phyloP scores from a whole-genome alignment of 1,284 basidiomycete genomes.

The Cutaneotrichosporon sp. region DNA sequence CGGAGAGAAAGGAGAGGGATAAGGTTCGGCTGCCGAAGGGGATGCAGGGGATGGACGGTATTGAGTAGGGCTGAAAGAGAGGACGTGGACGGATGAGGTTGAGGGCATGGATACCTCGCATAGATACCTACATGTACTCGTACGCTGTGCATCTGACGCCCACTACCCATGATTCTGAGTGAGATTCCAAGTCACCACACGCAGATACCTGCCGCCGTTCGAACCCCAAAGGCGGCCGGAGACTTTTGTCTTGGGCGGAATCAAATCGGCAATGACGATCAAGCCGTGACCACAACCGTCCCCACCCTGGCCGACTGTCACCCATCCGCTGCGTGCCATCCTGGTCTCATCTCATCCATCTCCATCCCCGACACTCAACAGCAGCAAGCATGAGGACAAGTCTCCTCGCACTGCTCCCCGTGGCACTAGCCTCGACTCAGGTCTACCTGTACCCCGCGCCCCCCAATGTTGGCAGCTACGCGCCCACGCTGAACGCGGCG shows the following conservation, averaged over 20 bases:
- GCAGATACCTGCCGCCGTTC: no score
- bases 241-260: not conserved
- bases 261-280: not conserved
- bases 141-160: no score
- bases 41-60: slow-evolving; percentile 12
- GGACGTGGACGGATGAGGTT: no score
- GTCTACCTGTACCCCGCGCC: slow-evolving; percentile 47
- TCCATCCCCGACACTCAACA: not conserved
- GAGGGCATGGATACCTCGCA: not conserved
- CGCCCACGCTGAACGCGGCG: slow-evolving; percentile 35
- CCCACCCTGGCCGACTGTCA: no score
- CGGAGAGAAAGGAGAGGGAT: not conserved
- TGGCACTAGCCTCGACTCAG: slow-evolving; percentile 22
- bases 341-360: not conserved
- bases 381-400: not conserved
- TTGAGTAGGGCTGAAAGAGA: slow-evolving; percentile 9
- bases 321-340: no score
- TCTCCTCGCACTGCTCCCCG: slow-evolving; percentile 6
- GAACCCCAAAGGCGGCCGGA: no score
- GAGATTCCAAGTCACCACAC: no score
- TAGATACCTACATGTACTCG: not conserved
- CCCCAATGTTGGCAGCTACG: slow-evolving; percentile 10
- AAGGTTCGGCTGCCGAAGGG: slow-evolving; percentile 4
- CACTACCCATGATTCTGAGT: no score
- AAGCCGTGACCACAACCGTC: no score